Conservation (phyloP, 2,329 filamentous ascomycete species). For the Mollisiaceae sp. region DNA sequence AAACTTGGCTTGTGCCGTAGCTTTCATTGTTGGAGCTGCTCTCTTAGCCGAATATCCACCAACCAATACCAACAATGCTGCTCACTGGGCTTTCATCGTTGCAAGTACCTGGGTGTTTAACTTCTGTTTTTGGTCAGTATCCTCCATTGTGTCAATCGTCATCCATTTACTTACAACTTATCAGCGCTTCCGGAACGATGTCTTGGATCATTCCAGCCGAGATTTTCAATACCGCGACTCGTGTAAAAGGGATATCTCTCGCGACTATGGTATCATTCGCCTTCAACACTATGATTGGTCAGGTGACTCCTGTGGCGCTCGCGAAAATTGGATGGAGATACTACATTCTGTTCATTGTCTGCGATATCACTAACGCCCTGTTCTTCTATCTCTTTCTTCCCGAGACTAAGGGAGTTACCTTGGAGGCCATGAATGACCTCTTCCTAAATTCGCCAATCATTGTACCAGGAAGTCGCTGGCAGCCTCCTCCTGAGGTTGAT, state of each 20-base stretch:
- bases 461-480: conserved; percentile 51
- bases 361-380: conserved; percentile 70
- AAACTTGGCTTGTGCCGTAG: conserved; percentile 71
- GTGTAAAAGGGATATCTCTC: conserved; percentile 63
- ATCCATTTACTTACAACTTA: too few relatives aligned
- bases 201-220: conserved; percentile 51
- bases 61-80: conserved; percentile 53
- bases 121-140: conserved; percentile 68
- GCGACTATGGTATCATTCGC: conserved; percentile 64
- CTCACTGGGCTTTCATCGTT: conserved; percentile 72
- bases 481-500: neutral
- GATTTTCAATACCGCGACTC: conserved; percentile 65
- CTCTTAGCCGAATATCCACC: conserved; percentile 60
- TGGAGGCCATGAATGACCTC: conserved; percentile 72
- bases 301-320: conserved; percentile 62
- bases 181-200: conserved; percentile 57
- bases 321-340: conserved; percentile 52
- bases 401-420: conserved; percentile 66
- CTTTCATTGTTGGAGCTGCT: conserved; percentile 68
- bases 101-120: conserved; percentile 78
- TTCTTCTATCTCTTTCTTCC: conserved; percentile 73
- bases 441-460: conserved; percentile 69
- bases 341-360: conserved; percentile 65
- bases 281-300: conserved; percentile 71
- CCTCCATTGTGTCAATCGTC: too few relatives aligned